Evolutionary conservation across 2,329 filamentous ascomycete species (phyloP).

Genomic region (Verticillium longisporum): DNA sequence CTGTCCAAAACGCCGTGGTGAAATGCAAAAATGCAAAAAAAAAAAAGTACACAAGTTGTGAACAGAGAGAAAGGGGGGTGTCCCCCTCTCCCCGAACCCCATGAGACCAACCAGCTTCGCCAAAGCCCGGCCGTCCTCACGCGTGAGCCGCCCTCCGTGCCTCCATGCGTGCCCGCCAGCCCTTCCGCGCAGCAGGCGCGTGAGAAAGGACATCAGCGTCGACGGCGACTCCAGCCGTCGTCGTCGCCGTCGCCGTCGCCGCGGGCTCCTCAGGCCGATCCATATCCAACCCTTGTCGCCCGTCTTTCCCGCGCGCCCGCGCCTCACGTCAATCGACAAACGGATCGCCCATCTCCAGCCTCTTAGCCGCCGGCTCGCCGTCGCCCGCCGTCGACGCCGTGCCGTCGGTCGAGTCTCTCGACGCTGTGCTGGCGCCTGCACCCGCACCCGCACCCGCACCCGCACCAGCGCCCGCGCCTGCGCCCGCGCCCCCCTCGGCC

Average conservation of each 20-base stretch:
- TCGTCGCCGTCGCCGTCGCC: not conserved
- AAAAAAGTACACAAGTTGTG: not conserved
- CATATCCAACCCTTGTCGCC: not conserved
- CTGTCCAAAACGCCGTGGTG: not conserved
- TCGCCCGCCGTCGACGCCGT: not conserved
- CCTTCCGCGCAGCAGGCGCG: not conserved
- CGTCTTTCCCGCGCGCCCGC: not conserved
- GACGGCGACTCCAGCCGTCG: not conserved
- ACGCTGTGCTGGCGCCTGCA: too few relatives aligned
- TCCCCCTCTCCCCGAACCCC: not conserved
- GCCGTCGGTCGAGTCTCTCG: constrained; percentile 26
- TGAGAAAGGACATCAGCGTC: not conserved
- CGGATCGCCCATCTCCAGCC: constrained; percentile 43
- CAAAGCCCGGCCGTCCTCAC: not conserved
- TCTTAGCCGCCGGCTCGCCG: constrained; percentile 44
- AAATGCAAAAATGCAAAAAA: not conserved
- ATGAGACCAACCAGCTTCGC: not conserved
- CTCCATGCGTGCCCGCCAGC: not conserved
- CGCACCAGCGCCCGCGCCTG: too few relatives aligned
- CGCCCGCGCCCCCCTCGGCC: not conserved
- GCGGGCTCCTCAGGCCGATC: not conserved
- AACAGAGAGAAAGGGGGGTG: too few relatives aligned
- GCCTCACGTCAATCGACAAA: constrained; percentile 22
- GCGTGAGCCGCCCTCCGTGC: not conserved
- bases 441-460: too few relatives aligned